Percentiles rank a stretch among this genome's conserved stretches.
Conservation (phyloP, 2,329 filamentous ascomycete genomes). For the Pestalotiopsis sp. region DNA sequence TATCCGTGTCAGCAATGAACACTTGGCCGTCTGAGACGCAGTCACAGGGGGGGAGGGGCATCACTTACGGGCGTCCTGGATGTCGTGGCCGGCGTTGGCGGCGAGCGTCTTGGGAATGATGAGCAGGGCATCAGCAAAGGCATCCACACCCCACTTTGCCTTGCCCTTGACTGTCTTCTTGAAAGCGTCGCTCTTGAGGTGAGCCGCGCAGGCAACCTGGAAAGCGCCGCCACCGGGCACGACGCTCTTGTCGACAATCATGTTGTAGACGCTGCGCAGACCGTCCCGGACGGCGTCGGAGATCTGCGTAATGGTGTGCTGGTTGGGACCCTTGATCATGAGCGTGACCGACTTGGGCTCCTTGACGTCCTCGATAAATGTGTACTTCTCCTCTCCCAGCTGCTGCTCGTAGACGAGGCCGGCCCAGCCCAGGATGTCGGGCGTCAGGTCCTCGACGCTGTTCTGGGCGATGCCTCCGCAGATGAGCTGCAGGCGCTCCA, state of each 20-base stretch:
- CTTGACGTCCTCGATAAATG: slow-evolving; percentile 98
- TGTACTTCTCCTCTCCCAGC: slow-evolving; percentile 98
- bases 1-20: background rate
- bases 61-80: slow-evolving; percentile 87
- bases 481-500: slow-evolving; percentile 95
- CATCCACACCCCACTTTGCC: slow-evolving; percentile 92
- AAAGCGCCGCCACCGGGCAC: slow-evolving; percentile 94
- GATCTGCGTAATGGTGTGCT: slow-evolving; percentile 95
- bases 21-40: background rate
- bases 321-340: slow-evolving; percentile 96
- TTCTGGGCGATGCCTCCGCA: slow-evolving; percentile 93
- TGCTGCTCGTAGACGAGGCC: slow-evolving; percentile 97
- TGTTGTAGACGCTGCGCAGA: slow-evolving; percentile 96
- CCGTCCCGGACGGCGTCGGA: slow-evolving; percentile 96
- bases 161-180: slow-evolving; percentile 94
- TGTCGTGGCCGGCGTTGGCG: slow-evolving; percentile 93
- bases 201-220: slow-evolving; percentile 88
- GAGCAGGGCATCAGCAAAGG: slow-evolving; percentile 92
- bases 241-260: slow-evolving; percentile 97
- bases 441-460: slow-evolving; percentile 89
- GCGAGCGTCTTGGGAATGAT: slow-evolving; percentile 97
- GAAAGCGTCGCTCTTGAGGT: slow-evolving; percentile 86
- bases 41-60: background rate
- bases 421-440: slow-evolving; percentile 92
- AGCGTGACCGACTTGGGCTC: slow-evolving; percentile 97